A percentile compares a stretch with the other conserved stretches of the same genome.
Evolutionary conservation across 352 stramenopile species (phyloP).

Genomic region (Phytophthora ohioensis): DNA sequence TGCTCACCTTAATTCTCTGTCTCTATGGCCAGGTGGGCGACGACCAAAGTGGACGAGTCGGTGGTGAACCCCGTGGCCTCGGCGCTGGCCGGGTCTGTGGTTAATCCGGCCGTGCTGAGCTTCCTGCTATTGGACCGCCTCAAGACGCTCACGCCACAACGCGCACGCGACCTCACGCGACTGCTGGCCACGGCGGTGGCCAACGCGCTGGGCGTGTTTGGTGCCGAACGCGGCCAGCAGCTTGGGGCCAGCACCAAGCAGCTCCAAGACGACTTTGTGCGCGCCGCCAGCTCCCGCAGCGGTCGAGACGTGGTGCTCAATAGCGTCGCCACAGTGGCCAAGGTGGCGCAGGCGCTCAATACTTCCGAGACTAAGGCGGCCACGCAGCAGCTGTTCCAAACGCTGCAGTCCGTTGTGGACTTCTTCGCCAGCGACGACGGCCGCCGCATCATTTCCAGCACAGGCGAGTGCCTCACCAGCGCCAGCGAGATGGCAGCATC

Average conservation of each 20-base stretch:
- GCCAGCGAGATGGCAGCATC: conserved; percentile 70
- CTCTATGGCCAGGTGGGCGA: conserved; percentile 49
- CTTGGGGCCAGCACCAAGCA: conserved; percentile 47
- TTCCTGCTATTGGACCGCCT: conserved; percentile 76
- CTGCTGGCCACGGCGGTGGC: conserved; percentile 62
- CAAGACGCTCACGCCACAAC: conserved; percentile 80
- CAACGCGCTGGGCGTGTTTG: conserved; percentile 65
- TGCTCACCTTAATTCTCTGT: not conserved
- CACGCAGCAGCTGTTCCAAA: conserved; percentile 67
- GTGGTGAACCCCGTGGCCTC: conserved; percentile 67
- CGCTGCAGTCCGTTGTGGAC: conserved; percentile 75
- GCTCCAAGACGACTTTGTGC: conserved; percentile 63
- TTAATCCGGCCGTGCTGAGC: conserved; percentile 80
- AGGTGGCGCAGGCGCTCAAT: conserved; percentile 74
- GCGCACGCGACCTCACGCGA: conserved; percentile 72
- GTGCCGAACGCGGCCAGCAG: conserved; percentile 54
- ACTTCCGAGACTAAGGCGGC: conserved; percentile 76
- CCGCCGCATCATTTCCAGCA: conserved; percentile 62
- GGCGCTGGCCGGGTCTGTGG: conserved; percentile 70
- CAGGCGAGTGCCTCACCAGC: conserved; percentile 58
- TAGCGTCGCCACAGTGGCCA: conserved; percentile 63
- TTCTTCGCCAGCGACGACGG: conserved; percentile 76
- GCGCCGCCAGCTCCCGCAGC: conserved; percentile 54
- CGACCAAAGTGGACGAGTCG: conserved; percentile 60
- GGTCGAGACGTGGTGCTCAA: conserved; percentile 76